Conservation (phyloP, 148 eudicot genomes). For the Cornus kousa region DNA sequence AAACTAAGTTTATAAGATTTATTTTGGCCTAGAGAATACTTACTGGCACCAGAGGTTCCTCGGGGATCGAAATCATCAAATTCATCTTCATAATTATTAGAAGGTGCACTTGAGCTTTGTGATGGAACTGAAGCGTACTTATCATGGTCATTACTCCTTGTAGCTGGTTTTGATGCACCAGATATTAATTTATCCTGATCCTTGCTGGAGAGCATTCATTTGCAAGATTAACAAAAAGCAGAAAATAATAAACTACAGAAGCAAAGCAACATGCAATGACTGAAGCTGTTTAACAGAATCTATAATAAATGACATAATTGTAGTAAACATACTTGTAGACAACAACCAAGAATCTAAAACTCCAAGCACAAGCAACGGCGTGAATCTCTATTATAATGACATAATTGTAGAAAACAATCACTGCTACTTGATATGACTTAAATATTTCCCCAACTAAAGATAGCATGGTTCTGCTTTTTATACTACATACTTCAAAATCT, state of each 20-base stretch:
- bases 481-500: neutral
- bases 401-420: neutral
- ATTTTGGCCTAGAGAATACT: slow-evolving; percentile 19
- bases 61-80: slow-evolving; percentile 95
- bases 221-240: slow-evolving; percentile 8
- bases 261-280: neutral
- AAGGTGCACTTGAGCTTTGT: slow-evolving; percentile 38
- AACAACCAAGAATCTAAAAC: neutral
- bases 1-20: neutral
- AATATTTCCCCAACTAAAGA: neutral
- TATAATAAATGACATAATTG: neutral
- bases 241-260: neutral
- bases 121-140: slow-evolving; percentile 32
- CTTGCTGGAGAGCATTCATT: slow-evolving; percentile 37
- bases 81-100: slow-evolving; percentile 54
- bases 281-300: neutral
- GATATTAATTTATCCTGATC: slow-evolving; percentile 34
- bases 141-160: slow-evolving; percentile 27
- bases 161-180: slow-evolving; percentile 36
- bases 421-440: neutral
- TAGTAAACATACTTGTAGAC: neutral
- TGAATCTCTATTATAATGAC: neutral
- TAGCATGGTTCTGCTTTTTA: neutral
- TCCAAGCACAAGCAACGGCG: neutral
- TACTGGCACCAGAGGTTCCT: slow-evolving; percentile 67